Evolutionary conservation across 768 basidiomycete species (phyloP), one percentile per base, ranked within the genome.

Genomic region (Erythrobasidium yunnanense): DNA sequence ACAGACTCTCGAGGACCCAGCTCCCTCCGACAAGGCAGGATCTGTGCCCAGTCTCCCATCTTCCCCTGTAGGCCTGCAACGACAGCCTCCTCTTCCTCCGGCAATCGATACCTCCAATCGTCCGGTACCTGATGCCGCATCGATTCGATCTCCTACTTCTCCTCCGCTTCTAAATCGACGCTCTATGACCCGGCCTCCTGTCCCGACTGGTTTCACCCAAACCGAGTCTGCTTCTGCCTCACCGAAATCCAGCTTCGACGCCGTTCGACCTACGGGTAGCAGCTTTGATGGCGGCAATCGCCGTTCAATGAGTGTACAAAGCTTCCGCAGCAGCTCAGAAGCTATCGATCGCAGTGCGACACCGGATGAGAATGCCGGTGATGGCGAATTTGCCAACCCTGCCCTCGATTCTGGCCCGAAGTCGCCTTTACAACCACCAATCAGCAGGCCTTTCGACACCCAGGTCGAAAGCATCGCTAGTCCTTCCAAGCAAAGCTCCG

Each of bases 121-220:
- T n/a, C n/a, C n/a, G n/a, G n/a, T n/a, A n/a, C n/a, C n/a, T n/a
- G n/a, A n/a, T n/a, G n/a, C n/a, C n/a, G n/a, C n/a, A n/a, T n/a
- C n/a, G n/a, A n/a, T n/a, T n/a, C n/a, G n/a, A n/a, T 63, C 60
- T 2, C 60, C 60, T 32, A 32, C 27, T 2, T 51, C 60, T 18
- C n/a, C 60, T 42, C 38, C 11, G 5, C 20, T 15, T 23, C 32
- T 30, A 2, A 63, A 51, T 30, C 2, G 60, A 4, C 60, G 60
- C 6, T 63, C 60, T 25, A 32, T 63, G 60, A 51, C 47, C 18
- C 45, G 60, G 11, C 60, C 60, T 6, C 60, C 60, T 32, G 47
- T 63, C n/a, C 60, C 60, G 29, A 23, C 23, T 6, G 60, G 17
- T 34, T 63, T 49, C 47, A 58, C 34, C 29, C 60, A 49, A 11